These are phyloP conservation scores for Clonostachys solani DNA, from an alignment of 2,329 filamentous ascomycete genomes.

Conservation along the genomic window DNA sequence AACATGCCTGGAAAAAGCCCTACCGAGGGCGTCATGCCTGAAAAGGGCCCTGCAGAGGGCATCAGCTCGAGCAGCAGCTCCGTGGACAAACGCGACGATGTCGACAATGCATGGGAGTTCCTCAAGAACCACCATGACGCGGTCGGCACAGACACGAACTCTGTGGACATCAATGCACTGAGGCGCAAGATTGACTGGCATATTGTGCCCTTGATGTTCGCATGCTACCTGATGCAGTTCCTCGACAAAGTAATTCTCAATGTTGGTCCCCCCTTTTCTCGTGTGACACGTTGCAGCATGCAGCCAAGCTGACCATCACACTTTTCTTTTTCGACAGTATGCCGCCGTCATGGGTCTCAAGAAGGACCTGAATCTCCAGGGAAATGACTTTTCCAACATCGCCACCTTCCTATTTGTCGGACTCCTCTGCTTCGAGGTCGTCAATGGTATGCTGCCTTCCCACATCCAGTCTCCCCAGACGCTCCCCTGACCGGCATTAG, in stretches of 20 bases:
- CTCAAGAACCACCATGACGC: constrained; percentile 35
- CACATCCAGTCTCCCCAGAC: too few relatives aligned
- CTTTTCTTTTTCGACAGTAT: constrained; percentile 37
- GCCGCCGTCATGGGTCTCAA: constrained; percentile 62
- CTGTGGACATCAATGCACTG: constrained; percentile 37
- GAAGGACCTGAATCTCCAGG: constrained; percentile 44
- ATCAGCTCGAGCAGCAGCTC: background rate
- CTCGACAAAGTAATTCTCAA: constrained; percentile 62
- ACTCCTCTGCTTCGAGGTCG: constrained; percentile 53
- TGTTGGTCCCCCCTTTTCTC: constrained; percentile 27
- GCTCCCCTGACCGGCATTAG: constrained; percentile 16
- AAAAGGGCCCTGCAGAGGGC: background rate
- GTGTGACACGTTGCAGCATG: background rate
- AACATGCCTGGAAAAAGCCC: too few relatives aligned
- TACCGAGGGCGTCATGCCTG: too few relatives aligned
- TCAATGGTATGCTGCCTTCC: constrained; percentile 38
- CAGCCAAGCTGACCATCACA: background rate
- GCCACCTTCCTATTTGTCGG: constrained; percentile 62
- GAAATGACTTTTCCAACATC: constrained; percentile 59
- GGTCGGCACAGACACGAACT: constrained; percentile 17
- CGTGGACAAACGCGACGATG: constrained; percentile 5
- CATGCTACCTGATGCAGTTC: constrained; percentile 59
- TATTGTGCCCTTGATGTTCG: constrained; percentile 58
- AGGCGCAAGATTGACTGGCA: constrained; percentile 53
- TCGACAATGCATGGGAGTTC: constrained; percentile 42